Base-by-base conservation (phyloP, 192 early-diverging fungal genomes). In the Funneliformis mosseae region DNA sequence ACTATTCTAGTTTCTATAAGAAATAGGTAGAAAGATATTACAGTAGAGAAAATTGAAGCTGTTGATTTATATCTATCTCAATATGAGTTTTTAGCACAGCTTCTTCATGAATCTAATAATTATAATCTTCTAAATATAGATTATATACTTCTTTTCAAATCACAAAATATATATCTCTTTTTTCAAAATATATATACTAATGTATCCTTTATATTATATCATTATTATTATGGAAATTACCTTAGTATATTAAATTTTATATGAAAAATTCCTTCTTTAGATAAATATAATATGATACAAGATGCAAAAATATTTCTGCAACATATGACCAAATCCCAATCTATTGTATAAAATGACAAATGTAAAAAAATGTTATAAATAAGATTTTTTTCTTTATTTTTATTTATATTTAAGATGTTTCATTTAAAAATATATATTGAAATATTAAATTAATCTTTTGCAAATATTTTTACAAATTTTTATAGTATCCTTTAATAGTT, bases 291-390 rank as follows among this genome's bases (percentile, higher is more conserved):
- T 27, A 62, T n/a, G 25, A 62, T 8, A 25, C 4, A 62, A 62
- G 23, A 62, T 6, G 23, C 61, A 62, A 62, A 25, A 25, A 62
- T 62, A 62, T 62, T 62, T 62, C 23, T 25, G 25, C 18, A 62
- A 16, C 25, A 62, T 62, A 62, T 62, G 25, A 62, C 18, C 7
- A 62, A 62, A 62, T 62, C 18, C 61, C 61, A 8, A 62, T 27
- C 61, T 62, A 62, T 62, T 62, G n/a, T 62, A 62, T n/a, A 25
- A 62, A n/a, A n/a, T n/a, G 61, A 62, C 61, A 62, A 62, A 62
- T 62, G 61, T 8, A 16, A 27, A 62, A 62, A 25, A 62, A 10
- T 62, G 61, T 63, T 8, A 62, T 62, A 21, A 62, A 62, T n/a
- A n/a, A n/a, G n/a, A n/a, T n/a, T n/a, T n/a, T n/a, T n/a, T n/a